phyloP scores from a whole-genome alignment of 73 alveolate genomes.

The Vitrella brassicaformis region DNA sequence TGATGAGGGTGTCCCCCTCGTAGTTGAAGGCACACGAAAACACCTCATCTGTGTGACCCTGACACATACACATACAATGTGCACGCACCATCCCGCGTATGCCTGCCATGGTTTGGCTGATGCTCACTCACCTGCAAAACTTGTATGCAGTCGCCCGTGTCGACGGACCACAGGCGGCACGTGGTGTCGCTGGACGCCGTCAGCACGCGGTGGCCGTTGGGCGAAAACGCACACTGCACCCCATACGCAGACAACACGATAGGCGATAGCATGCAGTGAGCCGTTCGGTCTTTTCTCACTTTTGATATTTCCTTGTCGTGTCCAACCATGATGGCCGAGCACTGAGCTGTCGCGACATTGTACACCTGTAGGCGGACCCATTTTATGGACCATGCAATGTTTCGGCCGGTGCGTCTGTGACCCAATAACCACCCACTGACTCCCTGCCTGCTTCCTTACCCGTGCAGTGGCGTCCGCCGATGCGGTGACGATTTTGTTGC shows the following conservation, averaged over 20 bases:
- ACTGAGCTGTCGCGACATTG: conserved; percentile 75
- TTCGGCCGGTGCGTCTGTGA: not conserved
- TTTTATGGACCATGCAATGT: not conserved
- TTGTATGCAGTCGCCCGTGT: conserved; percentile 93
- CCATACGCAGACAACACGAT: not conserved
- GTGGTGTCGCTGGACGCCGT: conserved; percentile 91
- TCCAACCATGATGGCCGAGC: conserved; percentile 71
- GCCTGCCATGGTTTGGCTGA: not conserved
- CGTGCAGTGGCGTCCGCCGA: conserved; percentile 91
- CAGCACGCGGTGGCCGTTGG: conserved; percentile 88
- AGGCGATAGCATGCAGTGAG: no score
- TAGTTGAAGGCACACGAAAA: conserved; percentile 98
- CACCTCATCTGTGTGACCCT: conserved; percentile 99
- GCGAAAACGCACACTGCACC: conserved; percentile 54
- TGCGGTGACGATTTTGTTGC: conserved; percentile 95
- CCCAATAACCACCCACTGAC: not conserved
- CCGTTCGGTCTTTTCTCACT: no score
- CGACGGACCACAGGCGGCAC: conserved; percentile 94
- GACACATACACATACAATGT: conserved; percentile 68
- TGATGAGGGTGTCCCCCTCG: conserved; percentile 96
- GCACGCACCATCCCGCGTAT: not conserved
- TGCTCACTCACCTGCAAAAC: conserved; percentile 25
- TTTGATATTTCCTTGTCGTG: conserved; percentile 89
- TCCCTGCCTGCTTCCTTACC: no score
- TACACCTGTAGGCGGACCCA: conserved; percentile 43